A percentile compares a stretch with the other conserved stretches of the same genome.
These are phyloP conservation scores for Backusella sp. DNA, from an alignment of 192 early-diverging fungal genomes.

Conservation along the genomic window DNA sequence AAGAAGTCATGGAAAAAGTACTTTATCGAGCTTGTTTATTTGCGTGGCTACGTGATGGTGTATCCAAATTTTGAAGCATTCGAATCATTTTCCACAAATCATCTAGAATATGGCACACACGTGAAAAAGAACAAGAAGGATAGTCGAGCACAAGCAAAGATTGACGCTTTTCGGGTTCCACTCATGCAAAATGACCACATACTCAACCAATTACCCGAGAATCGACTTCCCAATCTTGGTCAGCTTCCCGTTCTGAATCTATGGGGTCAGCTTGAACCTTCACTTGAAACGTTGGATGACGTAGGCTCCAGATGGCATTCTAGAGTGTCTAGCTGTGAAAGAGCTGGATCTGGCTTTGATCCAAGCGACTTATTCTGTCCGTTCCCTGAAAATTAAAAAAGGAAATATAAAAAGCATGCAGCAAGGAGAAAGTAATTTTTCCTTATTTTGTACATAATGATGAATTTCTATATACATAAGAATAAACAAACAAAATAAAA, in stretches of 20 bases:
- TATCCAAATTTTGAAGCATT: conserved; percentile 61
- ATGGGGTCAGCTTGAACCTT: conserved; percentile 35
- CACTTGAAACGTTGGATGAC: conserved; percentile 20
- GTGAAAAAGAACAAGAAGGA: conserved; percentile 37
- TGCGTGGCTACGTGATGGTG: conserved; percentile 61
- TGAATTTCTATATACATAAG: background rate
- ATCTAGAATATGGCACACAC: conserved; percentile 51
- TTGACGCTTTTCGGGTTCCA: conserved; percentile 48
- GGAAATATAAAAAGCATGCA: background rate
- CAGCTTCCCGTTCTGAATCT: conserved; percentile 47
- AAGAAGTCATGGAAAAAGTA: conserved; percentile 59
- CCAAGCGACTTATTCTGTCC: conserved; percentile 39
- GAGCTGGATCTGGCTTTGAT: conserved; percentile 13
- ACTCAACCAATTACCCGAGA: conserved; percentile 44
- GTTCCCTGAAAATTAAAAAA: conserved; percentile 9
- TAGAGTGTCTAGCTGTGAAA: conserved; percentile 33
- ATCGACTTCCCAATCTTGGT: conserved; percentile 42
- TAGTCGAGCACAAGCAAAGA: conserved; percentile 1
- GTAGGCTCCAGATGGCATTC: conserved; percentile 38
- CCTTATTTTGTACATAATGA: conserved; percentile 1
- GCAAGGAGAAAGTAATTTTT: background rate
- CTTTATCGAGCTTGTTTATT: conserved; percentile 59
- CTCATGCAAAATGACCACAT: conserved; percentile 49
- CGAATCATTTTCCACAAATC: conserved; percentile 58
- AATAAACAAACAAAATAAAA: background rate